phyloP scores from a whole-genome alignment of 1,139 yeast species.

The Hansenula lynferdii region DNA sequence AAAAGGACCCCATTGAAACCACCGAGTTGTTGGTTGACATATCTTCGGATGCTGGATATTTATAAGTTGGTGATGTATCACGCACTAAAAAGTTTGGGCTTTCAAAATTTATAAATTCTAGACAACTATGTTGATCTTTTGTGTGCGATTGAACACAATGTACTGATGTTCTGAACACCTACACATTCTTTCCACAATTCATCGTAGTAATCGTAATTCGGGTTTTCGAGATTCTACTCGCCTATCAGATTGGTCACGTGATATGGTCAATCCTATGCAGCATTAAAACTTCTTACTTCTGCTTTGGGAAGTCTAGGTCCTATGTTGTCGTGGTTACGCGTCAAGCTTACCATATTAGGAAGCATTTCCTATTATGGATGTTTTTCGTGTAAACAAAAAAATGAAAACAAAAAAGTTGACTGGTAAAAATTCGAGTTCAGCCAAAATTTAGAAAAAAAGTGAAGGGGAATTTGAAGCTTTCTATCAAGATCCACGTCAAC shows the following conservation, averaged over 20 bases:
- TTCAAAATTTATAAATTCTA: too few species aligned
- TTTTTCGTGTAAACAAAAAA: slow-evolving; percentile 1
- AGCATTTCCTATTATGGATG: not conserved
- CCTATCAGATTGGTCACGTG: too few species aligned
- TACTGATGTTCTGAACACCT: too few species aligned
- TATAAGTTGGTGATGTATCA: too few species aligned
- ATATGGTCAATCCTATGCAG: too few species aligned
- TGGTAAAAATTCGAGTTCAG: not conserved
- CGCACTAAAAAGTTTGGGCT: too few species aligned
- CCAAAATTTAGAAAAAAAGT: not conserved
- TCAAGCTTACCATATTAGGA: not conserved
- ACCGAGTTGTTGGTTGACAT: slow-evolving; percentile 1
- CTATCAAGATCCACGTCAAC: not conserved
- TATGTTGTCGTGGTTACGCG: not conserved
- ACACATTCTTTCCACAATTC: too few species aligned
- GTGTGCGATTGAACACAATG: too few species aligned
- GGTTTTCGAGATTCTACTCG: too few species aligned
- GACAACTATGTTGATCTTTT: too few species aligned
- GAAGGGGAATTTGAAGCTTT: slow-evolving; percentile 1
- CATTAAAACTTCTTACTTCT: not conserved
- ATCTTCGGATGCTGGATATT: too few species aligned
- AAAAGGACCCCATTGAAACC: slow-evolving; percentile 5
- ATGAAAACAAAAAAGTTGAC: slow-evolving; percentile 3
- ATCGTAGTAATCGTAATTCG: too few species aligned
- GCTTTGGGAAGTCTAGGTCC: not conserved